Percentiles rank a stretch among this genome's conserved stretches.
Evolutionary conservation across 1,139 yeast genomes (phyloP).

Genomic region (Suhomyces ambrosiae): DNA sequence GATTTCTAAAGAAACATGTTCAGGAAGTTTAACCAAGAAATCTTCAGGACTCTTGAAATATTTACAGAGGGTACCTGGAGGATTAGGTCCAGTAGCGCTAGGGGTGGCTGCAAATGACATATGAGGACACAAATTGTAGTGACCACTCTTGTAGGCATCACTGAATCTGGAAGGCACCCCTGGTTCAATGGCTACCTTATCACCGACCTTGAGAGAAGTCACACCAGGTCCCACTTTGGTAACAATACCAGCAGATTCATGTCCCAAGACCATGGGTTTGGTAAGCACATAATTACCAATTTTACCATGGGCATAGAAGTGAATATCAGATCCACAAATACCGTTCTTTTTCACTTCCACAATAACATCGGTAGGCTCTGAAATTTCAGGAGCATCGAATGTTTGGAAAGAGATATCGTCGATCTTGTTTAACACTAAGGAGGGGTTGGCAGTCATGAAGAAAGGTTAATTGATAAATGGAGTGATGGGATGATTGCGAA

Average conservation of each 20-base stretch:
- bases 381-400: constrained; percentile 63
- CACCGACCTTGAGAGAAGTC: constrained; percentile 66
- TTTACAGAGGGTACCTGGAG: constrained; percentile 72
- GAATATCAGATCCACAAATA: constrained; percentile 87
- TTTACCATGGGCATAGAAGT: constrained; percentile 76
- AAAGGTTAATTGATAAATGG: neutral
- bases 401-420: constrained; percentile 67
- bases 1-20: constrained; percentile 72
- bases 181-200: constrained; percentile 74
- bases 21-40: constrained; percentile 78
- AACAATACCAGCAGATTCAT: constrained; percentile 74
- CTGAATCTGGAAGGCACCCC: constrained; percentile 78
- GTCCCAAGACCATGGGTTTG: constrained; percentile 73
- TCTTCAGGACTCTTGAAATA: constrained; percentile 81
- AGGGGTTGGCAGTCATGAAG: constrained; percentile 47
- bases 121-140: constrained; percentile 77
- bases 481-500: neutral
- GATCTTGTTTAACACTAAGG: constrained; percentile 67
- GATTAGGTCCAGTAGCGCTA: constrained; percentile 43
- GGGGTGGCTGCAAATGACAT: constrained; percentile 92
- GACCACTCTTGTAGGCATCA: constrained; percentile 72
- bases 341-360: constrained; percentile 80
- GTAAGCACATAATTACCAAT: constrained; percentile 72
- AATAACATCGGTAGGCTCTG: constrained; percentile 68
- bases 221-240: constrained; percentile 67